Conservation (phyloP, 768 basidiomycete genomes). For the Suillus spraguei region DNA sequence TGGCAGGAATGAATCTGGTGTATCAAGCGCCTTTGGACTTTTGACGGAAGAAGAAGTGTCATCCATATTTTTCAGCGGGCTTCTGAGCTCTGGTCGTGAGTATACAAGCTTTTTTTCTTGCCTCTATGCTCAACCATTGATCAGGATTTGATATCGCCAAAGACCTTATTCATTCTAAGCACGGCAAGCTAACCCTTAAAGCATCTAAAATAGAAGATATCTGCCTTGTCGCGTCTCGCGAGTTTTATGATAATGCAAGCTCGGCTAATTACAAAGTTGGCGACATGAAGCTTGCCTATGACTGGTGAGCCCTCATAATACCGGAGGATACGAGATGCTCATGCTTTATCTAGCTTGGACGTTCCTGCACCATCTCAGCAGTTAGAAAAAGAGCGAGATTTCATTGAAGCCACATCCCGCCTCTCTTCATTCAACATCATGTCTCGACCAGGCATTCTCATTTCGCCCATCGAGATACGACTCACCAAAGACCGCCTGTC, state of each 20-base stretch:
- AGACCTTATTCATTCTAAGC: constrained; percentile 53
- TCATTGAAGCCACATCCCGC: constrained; percentile 96
- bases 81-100: constrained; percentile 88
- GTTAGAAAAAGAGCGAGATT: constrained; percentile 75
- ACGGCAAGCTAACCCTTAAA: constrained; percentile 49
- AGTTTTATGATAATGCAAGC: constrained; percentile 94
- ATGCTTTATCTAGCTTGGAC: constrained; percentile 56
- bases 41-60: constrained; percentile 71
- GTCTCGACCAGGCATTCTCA: constrained; percentile 71
- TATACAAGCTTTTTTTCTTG: constrained; percentile 25
- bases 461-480: constrained; percentile 92
- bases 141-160: constrained; percentile 72
- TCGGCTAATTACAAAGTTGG: constrained; percentile 91
- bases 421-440: constrained; percentile 90
- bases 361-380: constrained; percentile 68
- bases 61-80: constrained; percentile 83
- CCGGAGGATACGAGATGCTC: constrained; percentile 16
- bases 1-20: constrained; percentile 58
- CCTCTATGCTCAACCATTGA: constrained; percentile 14
- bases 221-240: constrained; percentile 78
- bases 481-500: constrained; percentile 87
- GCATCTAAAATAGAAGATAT: constrained; percentile 67
- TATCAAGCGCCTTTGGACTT: constrained; percentile 81
- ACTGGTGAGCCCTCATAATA: constrained; percentile 61
- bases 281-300: constrained; percentile 96